Conservation (phyloP, 257 asterid genomes). For the Gardenia jasminoides region DNA sequence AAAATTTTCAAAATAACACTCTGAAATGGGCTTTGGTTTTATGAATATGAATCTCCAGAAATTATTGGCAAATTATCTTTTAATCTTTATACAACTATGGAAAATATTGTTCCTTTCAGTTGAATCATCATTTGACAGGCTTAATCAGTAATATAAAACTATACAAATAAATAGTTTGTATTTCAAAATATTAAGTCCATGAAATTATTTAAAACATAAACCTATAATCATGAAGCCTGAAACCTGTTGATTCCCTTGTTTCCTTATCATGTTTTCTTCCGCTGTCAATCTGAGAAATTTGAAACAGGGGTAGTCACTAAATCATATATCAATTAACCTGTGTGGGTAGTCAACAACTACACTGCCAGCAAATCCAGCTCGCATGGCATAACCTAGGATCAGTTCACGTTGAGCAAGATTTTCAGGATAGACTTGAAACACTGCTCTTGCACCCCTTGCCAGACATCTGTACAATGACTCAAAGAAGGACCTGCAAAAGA, state of each 20-base stretch:
- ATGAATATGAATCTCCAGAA: neutral
- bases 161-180: neutral
- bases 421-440: conserved; percentile 88
- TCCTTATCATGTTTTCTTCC: neutral
- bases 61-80: neutral
- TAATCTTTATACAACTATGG: neutral
- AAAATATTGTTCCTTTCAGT: neutral
- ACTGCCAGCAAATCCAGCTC: conserved; percentile 96
- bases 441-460: conserved; percentile 96
- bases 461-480: conserved; percentile 79
- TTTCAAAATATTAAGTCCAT: neutral
- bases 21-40: neutral
- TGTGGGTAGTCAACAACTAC: conserved; percentile 91
- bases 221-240: neutral
- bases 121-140: neutral
- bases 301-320: neutral
- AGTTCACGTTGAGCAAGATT: conserved; percentile 84
- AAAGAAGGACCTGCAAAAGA: conserved; percentile 72
- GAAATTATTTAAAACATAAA: neutral
- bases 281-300: neutral
- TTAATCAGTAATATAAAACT: too few species aligned
- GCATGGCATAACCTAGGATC: conserved; percentile 85
- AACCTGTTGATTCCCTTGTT: neutral
- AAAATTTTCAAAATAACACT: neutral
- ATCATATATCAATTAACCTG: conserved; percentile 45